Conservation (phyloP, 345 rosid species). For the Laguncularia racemosa region DNA sequence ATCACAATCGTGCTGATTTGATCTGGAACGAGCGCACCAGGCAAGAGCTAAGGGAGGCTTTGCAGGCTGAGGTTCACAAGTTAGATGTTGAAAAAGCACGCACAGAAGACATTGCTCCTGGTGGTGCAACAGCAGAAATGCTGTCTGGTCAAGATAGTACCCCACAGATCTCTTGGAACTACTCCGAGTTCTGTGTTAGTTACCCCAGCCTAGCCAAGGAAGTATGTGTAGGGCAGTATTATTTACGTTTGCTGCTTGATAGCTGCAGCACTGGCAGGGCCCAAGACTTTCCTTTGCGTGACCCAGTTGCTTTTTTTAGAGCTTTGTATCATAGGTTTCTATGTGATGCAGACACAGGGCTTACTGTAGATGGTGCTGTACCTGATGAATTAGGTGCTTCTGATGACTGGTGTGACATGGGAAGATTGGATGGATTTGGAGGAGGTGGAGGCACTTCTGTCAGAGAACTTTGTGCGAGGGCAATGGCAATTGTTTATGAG, state of each 20-base stretch:
- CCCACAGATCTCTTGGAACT: constrained; percentile 95
- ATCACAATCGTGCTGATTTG: constrained; percentile 98
- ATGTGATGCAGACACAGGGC: constrained; percentile 98
- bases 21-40: constrained; percentile 99
- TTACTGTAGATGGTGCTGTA: constrained; percentile 86
- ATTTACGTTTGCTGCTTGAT: constrained; percentile 93
- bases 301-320: constrained; percentile 94
- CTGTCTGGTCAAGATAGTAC: constrained; percentile 62
- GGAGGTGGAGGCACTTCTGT: constrained; percentile 98
- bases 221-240: constrained; percentile 99
- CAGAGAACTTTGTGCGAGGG: constrained; percentile 99
- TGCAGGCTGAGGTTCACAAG: constrained; percentile 96
- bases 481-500: constrained; percentile 97
- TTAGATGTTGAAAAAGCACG: constrained; percentile 96
- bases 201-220: constrained; percentile 96
- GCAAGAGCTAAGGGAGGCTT: constrained; percentile 93
- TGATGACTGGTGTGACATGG: constrained; percentile 99
- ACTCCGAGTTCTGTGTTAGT: constrained; percentile 83
- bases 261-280: constrained; percentile 86
- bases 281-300: constrained; percentile 95
- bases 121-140: constrained; percentile 47
- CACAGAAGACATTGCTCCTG: constrained; percentile 89
- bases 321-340: constrained; percentile 95
- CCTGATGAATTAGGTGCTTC: constrained; percentile 97
- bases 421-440: constrained; percentile 96